Evolutionary conservation across 2,329 filamentous ascomycete genomes (phyloP).

Genomic region (Aureobasidium sp.): DNA sequence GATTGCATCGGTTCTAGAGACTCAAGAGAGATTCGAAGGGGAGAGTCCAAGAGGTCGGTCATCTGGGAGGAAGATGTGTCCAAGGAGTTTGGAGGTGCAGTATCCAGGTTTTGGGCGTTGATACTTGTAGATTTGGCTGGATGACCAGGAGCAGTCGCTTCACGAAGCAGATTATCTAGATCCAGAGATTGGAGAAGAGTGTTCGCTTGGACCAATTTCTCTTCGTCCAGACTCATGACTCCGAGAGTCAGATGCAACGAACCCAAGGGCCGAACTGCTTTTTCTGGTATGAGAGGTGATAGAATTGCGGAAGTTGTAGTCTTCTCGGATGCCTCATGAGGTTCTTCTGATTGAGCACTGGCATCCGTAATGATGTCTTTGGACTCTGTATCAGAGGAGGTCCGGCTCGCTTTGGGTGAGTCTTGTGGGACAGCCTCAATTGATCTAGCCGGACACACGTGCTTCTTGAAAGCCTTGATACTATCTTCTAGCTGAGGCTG

Average conservation of each 20-base stretch:
- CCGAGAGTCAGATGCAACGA: constrained; percentile 83
- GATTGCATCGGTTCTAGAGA: constrained; percentile 55
- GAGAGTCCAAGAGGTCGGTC: constrained; percentile 14
- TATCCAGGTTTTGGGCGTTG: not conserved
- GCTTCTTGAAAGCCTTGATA: constrained; percentile 8
- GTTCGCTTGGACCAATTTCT: constrained; percentile 44
- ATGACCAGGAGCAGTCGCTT: not conserved
- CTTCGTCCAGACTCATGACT: constrained; percentile 64
- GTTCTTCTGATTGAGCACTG: not conserved
- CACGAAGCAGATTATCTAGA: constrained; percentile 20
- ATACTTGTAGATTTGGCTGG: not conserved
- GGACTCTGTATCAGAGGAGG: not conserved
- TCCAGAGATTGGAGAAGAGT: constrained; percentile 28
- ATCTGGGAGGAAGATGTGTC: not conserved
- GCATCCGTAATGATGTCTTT: not conserved
- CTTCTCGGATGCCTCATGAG: not conserved
- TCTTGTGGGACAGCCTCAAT: not conserved
- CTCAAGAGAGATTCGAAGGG: constrained; percentile 35
- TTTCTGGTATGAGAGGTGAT: constrained; percentile 48
- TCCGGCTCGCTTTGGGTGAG: not conserved
- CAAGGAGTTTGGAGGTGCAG: not conserved
- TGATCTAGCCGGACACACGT: constrained; percentile 1
- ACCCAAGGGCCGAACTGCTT: constrained; percentile 67
- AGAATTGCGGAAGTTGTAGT: not conserved
- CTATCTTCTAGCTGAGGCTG: constrained; percentile 55